Evolutionary conservation across 2,329 filamentous ascomycete genomes (phyloP), one percentile per base, ranked within the genome.

Genomic region (Aspergillus glaucus): DNA sequence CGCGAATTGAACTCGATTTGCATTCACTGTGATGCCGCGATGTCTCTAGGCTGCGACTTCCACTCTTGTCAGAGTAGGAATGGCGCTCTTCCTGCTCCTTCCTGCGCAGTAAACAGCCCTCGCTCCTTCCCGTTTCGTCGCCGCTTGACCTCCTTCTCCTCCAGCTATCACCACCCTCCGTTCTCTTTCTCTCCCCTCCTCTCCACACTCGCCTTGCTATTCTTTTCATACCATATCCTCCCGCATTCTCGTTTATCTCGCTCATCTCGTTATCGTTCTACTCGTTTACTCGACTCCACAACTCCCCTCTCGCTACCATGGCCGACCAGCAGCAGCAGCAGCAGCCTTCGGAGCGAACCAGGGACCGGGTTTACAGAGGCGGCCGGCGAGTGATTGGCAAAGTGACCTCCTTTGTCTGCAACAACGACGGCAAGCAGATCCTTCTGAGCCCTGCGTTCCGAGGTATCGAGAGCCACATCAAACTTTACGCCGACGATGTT

Each of bases 361-460:
- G 6, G 22, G 4, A 22, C 22, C 6, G 22, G 22, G 22, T 22
- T 22, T 22, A 22, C 22, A 22, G 5, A 22, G 6, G 5, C 22
- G 5, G 3, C 22, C 26, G 26, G 10, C 26, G 10, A 30, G 2
- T 10, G 26, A 12, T 30, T 30, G 10, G 26, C 4, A 30, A 10
- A 12, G 4, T 30, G 9, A 12, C 26, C 26, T 62, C 61, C 45
- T 48, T 47, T n/a, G 47, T 64, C 6, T 58, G 62, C 14, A 56
- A 50, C 24, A 60, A 64, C 50, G 61, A 64, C 32, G 55, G 53
- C 4, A 48, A 50, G 4, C 56, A 60, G 36, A 55, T 65, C 36
- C 55, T 56, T 24, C 46, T 54, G 6, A 51, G 50, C 21, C 41
- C 40, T 10, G 61, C 61, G 1, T 63, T 65, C 50, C 54, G 53